Percentiles rank a stretch among this genome's conserved stretches.
phyloP scores from a whole-genome alignment of 1,284 basidiomycete genomes.

The Malassezia equina region DNA sequence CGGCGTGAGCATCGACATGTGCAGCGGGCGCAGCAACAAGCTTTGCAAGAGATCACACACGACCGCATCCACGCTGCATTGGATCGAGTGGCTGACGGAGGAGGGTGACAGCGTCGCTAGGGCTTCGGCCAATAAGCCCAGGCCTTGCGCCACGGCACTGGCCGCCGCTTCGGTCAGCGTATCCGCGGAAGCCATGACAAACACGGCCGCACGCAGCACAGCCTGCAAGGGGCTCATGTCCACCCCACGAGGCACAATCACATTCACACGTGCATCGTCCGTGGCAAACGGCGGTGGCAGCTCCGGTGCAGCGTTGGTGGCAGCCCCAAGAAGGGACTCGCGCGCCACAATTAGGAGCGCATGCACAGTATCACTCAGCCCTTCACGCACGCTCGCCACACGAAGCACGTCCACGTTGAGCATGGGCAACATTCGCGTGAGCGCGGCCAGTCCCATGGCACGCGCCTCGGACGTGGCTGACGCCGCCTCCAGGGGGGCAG shows the following conservation, averaged over 20 bases:
- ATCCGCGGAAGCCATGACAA: background rate
- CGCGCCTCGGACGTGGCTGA: background rate
- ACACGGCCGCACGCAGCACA: constrained; percentile 1
- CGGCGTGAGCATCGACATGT: constrained; percentile 5
- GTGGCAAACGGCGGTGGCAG: background rate
- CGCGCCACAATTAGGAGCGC: background rate
- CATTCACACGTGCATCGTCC: background rate
- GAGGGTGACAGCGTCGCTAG: background rate
- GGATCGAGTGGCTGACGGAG: background rate
- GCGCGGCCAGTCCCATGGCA: background rate
- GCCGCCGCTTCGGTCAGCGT: background rate
- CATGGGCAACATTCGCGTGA: background rate
- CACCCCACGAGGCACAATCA: background rate
- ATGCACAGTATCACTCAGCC: background rate
- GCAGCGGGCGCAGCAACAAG: constrained; percentile 7
- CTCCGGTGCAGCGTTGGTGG: background rate
- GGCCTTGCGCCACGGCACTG: constrained; percentile 3
- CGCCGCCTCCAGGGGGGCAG: background rate
- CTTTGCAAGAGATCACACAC: background rate
- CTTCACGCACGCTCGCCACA: background rate
- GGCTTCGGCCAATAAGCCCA: background rate
- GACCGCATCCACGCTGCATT: background rate
- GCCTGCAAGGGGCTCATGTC: background rate
- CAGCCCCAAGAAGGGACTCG: background rate
- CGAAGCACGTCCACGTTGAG: background rate